Evolutionary conservation across 805 yeast species (phyloP).

Genomic region (Babjeviella inositovora): DNA sequence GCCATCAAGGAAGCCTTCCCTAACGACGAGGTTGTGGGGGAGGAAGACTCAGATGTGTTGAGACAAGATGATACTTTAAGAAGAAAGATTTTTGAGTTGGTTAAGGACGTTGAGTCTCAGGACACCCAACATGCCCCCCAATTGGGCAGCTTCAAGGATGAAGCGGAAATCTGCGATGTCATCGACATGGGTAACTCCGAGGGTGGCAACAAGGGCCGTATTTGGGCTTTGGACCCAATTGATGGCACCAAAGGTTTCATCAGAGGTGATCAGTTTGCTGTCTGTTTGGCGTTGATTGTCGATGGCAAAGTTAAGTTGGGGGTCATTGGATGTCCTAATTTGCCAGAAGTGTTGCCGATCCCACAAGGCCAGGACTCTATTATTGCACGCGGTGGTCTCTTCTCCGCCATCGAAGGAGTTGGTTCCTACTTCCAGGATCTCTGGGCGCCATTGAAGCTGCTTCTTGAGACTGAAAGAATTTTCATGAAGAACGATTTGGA

Average conservation of each 20-base stretch:
- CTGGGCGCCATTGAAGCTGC: conserved; percentile 18
- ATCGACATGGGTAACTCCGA: conserved; percentile 69
- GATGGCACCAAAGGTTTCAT: conserved; percentile 97
- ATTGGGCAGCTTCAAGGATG: conserved; percentile 23
- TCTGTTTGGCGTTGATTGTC: conserved; percentile 79
- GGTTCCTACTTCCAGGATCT: conserved; percentile 49
- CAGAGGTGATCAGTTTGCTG: conserved; percentile 94
- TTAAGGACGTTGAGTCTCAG: conserved; percentile 30
- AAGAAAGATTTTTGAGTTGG: conserved; percentile 39
- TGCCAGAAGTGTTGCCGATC: conserved; percentile 31
- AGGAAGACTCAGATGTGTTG: conserved; percentile 71
- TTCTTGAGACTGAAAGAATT: conserved; percentile 19
- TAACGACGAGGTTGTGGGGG: conserved; percentile 78
- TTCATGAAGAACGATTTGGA: conserved; percentile 30
- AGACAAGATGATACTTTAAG: conserved; percentile 31
- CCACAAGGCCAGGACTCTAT: conserved; percentile 11
- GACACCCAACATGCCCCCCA: conserved; percentile 14
- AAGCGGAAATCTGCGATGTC: conserved; percentile 36
- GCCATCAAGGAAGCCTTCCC: conserved; percentile 75
- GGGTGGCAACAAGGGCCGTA: conserved; percentile 70
- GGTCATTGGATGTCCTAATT: conserved; percentile 92
- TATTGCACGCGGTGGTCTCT: conserved; percentile 51
- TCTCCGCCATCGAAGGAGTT: conserved; percentile 47
- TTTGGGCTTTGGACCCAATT: conserved; percentile 97
- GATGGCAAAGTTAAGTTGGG: conserved; percentile 81